A percentile compares a stretch with the other conserved stretches of the same genome.
Conservation (phyloP, 768 basidiomycete genomes). For the Lactarius quietus region DNA sequence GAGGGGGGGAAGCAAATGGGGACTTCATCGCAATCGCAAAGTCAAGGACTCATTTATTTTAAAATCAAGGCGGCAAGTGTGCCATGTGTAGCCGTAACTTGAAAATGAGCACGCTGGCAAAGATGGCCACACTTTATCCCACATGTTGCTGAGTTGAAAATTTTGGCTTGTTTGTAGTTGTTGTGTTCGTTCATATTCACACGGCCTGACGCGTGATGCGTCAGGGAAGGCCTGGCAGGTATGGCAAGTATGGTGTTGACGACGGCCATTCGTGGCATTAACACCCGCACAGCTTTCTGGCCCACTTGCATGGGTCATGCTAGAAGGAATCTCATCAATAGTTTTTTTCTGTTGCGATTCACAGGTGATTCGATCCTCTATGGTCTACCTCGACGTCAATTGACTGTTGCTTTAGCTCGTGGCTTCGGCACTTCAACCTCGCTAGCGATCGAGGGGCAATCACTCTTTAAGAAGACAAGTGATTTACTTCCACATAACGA, state of each 20-base stretch:
- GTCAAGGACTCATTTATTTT: background rate
- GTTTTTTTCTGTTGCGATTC: background rate
- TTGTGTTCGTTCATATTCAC: background rate
- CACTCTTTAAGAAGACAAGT: background rate
- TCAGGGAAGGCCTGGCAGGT: no score
- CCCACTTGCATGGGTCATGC: background rate
- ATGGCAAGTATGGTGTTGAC: background rate
- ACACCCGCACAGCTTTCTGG: background rate
- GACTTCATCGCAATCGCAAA: background rate
- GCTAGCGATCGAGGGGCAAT: background rate
- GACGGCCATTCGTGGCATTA: background rate
- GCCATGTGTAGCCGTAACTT: background rate
- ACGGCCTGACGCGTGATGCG: background rate
- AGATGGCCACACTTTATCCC: no score
- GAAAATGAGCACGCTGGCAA: background rate
- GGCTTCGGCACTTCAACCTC: background rate
- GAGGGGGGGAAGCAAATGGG: background rate
- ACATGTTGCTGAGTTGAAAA: no score
- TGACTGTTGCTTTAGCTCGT: conserved; percentile 6
- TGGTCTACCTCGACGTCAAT: background rate
- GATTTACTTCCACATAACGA: background rate
- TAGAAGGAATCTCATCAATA: background rate
- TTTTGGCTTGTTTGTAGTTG: background rate
- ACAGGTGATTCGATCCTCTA: background rate
- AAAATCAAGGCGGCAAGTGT: background rate